Percentiles rank a stretch among this genome's conserved stretches.
phyloP scores from a whole-genome alignment of 768 basidiomycete genomes.

The Suillus paluster region DNA sequence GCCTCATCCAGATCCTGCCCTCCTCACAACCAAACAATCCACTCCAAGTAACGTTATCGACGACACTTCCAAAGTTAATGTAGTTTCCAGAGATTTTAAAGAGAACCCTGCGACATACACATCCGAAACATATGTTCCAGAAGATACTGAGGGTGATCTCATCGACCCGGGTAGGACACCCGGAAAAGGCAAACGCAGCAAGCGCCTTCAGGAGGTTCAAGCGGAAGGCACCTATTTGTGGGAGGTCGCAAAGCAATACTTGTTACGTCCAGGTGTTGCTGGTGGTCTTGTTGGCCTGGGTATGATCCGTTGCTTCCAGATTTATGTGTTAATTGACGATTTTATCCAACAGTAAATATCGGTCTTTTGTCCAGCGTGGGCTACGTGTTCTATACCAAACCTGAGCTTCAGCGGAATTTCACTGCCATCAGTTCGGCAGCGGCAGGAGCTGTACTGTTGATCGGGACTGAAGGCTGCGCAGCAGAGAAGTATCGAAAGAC shows the following conservation, averaged over 20 bases:
- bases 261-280: constrained; percentile 70
- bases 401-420: constrained; percentile 62
- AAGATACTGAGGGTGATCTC: constrained; percentile 22
- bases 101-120: constrained; percentile 47
- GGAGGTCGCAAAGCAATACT: constrained; percentile 52
- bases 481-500: constrained; percentile 65
- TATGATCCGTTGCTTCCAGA: constrained; percentile 34
- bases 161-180: constrained; percentile 1
- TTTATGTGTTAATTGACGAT: background rate
- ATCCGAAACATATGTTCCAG: constrained; percentile 21
- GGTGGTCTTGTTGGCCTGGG: constrained; percentile 75
- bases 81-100: constrained; percentile 57
- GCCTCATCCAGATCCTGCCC: constrained; percentile 67
- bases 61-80: constrained; percentile 56
- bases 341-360: constrained; percentile 58
- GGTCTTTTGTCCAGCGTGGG: constrained; percentile 66
- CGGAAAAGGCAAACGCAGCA: constrained; percentile 31
- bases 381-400: constrained; percentile 65
- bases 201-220: constrained; percentile 46
- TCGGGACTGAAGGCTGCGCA: constrained; percentile 66
- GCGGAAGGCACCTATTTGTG: constrained; percentile 59
- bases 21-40: constrained; percentile 57
- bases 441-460: constrained; percentile 57
- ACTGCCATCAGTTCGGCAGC: constrained; percentile 55
- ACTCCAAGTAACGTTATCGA: constrained; percentile 45